Percentiles rank a stretch among this genome's conserved stretches.
phyloP scores from a whole-genome alignment of 2,329 filamentous ascomycete genomes.

The Colletotrichum sp. region DNA sequence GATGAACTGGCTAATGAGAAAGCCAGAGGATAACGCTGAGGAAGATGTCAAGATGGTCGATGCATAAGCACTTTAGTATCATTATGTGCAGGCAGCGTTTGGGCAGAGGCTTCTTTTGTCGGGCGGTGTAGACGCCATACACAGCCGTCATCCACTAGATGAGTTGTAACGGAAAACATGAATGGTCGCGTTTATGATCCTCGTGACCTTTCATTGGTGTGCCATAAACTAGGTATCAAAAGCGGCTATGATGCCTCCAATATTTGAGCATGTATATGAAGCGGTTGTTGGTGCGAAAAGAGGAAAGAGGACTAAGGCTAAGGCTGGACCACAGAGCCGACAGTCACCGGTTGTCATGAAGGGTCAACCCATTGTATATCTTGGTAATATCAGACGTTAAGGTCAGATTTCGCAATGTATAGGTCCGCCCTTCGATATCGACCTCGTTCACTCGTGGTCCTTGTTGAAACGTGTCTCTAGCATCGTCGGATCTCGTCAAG shows the following conservation, averaged over 20 bases:
- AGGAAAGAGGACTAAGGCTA: background rate
- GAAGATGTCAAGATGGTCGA: slow-evolving; percentile 32
- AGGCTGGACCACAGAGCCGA: background rate
- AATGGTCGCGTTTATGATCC: background rate
- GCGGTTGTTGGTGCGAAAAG: background rate
- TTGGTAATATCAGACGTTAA: background rate
- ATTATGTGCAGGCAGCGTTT: background rate
- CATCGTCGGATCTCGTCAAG: background rate
- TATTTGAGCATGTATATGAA: background rate
- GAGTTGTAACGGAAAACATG: background rate
- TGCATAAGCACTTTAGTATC: slow-evolving; percentile 16
- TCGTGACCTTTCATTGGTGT: background rate
- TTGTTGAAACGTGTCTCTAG: background rate
- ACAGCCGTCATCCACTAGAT: background rate
- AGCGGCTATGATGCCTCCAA: background rate
- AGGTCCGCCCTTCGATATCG: background rate
- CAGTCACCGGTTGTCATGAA: background rate
- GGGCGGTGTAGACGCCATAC: background rate
- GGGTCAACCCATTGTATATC: background rate
- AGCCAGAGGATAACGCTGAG: slow-evolving; percentile 27
- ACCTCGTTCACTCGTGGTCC: background rate
- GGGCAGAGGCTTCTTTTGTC: background rate
- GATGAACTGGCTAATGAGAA: slow-evolving; percentile 66
- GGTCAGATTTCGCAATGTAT: background rate
- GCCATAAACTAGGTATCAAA: background rate